phyloP scores from a whole-genome alignment of 129 eudicot genomes.

The Flaveria linearis region DNA sequence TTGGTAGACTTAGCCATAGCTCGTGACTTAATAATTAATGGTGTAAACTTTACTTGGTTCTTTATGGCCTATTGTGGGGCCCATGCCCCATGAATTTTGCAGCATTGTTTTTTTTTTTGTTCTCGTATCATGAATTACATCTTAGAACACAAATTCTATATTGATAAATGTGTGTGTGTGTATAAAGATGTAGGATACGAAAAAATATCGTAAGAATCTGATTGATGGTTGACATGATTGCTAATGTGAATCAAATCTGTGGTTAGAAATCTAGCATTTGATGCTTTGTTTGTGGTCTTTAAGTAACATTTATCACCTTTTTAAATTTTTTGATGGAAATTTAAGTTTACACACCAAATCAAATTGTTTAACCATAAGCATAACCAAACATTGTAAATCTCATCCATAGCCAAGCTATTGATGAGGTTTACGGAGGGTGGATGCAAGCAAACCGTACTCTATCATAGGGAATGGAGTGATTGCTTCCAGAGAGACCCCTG shows the following conservation, averaged over 20 bases:
- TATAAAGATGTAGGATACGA: not conserved
- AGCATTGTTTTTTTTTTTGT: not conserved
- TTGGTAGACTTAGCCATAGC: not conserved
- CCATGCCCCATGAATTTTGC: not conserved
- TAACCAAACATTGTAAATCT: too few species aligned
- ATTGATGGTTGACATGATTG: not conserved
- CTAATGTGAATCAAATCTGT: not conserved
- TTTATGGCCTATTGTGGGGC: not conserved
- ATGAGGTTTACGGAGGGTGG: too few species aligned
- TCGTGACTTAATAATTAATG: not conserved
- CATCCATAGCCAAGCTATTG: too few species aligned
- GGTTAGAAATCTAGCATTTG: slow-evolving; percentile 1
- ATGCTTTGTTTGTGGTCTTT: not conserved
- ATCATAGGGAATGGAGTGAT: too few species aligned
- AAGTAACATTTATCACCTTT: not conserved
- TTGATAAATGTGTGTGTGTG: not conserved
- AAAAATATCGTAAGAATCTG: not conserved
- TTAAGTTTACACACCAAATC: not conserved
- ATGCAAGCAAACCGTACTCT: too few species aligned
- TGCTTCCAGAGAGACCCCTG: too few species aligned
- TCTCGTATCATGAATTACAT: slow-evolving; percentile 1
- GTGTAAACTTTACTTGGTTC: not conserved
- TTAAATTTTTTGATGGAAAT: not conserved
- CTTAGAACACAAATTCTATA: not conserved
- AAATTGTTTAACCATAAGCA: not conserved